Evolutionary conservation across 2,329 filamentous ascomycete species (phyloP), one percentile per base, ranked within the genome.

Genomic region (Microsporum canis): DNA sequence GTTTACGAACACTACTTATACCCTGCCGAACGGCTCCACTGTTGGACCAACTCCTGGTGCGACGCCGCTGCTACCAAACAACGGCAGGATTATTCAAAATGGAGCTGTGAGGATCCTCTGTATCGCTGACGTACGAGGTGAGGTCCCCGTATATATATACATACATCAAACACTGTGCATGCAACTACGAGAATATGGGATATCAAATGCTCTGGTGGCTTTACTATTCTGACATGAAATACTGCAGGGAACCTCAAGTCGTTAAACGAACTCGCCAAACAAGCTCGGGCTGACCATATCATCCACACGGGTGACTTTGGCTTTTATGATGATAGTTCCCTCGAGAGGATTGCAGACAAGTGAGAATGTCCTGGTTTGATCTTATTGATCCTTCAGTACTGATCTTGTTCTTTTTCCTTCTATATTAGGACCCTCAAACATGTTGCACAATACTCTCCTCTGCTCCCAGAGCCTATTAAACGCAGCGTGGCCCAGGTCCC

Each of bases 301-400:
- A 91, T 99, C 71, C 94, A 99, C 77, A 99, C 94, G 23, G 94
- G 94, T 75, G 94, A 99, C 75, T 99, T 99, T 73, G 94, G 94
- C 65, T 99, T 99, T 79, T 99, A 99, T 79, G 94, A 99, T 75
- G 88, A 95, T 70, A 89, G 87, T 60, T 99, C 94, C 39, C 80
- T 99, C 67, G 92, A 97, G 71, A 88, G 94, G 71, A 97, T 99
- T 78, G 94, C 94, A 45, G 94, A 99, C 76, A 99, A 99, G 90
- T 95, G 78, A 79, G 86, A 78, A 58, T 67, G 60, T 23, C 53
- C 17, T 7, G 10, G 5, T n/a, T 12, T 36, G n/a, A 2, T 43
- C 5, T 29, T 8, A 23, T 23, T 23, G 17, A 23, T 23, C 17
- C 17, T 29, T 43, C n/a, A 7, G 27, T n/a, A 29, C 36, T 45